Conservation (phyloP, 2,329 filamentous ascomycete genomes). For the Clarireedia hainanense region DNA sequence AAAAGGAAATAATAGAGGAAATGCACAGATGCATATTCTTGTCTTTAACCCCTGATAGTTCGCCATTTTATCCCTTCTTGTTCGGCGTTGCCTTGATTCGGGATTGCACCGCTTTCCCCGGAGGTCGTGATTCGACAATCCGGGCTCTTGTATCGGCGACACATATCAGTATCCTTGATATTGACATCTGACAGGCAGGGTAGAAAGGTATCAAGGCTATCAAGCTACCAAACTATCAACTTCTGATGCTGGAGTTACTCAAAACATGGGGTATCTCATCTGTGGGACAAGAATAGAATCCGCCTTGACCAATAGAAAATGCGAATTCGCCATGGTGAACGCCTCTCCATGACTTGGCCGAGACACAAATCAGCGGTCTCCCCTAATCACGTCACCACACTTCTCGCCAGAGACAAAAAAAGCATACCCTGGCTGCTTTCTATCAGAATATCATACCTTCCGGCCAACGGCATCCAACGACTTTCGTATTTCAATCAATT, state of each 20-base stretch:
- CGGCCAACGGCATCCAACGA: too few species aligned
- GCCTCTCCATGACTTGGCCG: not conserved
- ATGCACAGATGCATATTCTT: not conserved
- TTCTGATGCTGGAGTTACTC: not conserved
- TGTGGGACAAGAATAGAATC: not conserved
- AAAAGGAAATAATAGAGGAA: not conserved
- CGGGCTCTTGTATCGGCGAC: not conserved
- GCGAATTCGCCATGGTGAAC: not conserved
- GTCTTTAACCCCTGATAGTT: not conserved
- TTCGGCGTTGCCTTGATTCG: constrained; percentile 1
- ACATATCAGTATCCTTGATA: not conserved
- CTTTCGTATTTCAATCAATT: not conserved
- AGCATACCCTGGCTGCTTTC: too few species aligned
- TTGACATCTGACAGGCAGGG: not conserved
- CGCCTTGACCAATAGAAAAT: not conserved
- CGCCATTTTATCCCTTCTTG: not conserved
- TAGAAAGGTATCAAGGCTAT: not conserved
- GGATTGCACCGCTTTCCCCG: not conserved
- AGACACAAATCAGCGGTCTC: not conserved
- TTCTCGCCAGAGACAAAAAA: not conserved
- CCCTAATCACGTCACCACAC: not conserved
- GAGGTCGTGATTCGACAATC: not conserved
- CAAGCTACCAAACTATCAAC: not conserved
- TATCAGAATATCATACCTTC: too few species aligned
- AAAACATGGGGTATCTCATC: not conserved